Conservation (phyloP, 169 alveolate species). For the Cryptosporidium andersoni region DNA sequence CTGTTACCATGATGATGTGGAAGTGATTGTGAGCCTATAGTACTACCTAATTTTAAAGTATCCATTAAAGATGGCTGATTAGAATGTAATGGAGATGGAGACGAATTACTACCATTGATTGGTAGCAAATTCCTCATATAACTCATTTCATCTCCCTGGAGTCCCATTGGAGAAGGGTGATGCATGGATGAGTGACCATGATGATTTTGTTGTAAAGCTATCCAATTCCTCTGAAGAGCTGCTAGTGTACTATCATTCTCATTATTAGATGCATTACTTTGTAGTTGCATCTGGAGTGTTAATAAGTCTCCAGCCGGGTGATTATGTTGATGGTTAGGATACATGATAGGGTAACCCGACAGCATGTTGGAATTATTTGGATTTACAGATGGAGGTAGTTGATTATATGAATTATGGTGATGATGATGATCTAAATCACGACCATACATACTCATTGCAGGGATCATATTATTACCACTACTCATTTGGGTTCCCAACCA, state of each 20-base stretch:
- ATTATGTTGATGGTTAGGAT: constrained; percentile 60
- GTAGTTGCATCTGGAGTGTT: constrained; percentile 67
- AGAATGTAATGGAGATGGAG: constrained; percentile 49
- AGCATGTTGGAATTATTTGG: constrained; percentile 49
- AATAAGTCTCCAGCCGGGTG: constrained; percentile 65
- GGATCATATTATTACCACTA: constrained; percentile 57
- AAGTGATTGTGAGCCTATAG: constrained; percentile 42
- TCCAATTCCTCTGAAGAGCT: constrained; percentile 70
- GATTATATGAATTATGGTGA: constrained; percentile 5
- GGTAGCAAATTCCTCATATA: constrained; percentile 63
- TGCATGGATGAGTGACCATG: constrained; percentile 59
- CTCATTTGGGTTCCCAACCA: constrained; percentile 18
- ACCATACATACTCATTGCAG: constrained; percentile 66
- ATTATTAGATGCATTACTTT: constrained; percentile 47
- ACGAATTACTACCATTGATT: constrained; percentile 60
- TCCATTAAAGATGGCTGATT: constrained; percentile 64
- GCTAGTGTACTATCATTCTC: constrained; percentile 63
- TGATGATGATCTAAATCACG: constrained; percentile 67
- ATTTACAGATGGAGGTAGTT: constrained; percentile 24
- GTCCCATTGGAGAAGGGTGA: constrained; percentile 54
- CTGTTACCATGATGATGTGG: constrained; percentile 47
- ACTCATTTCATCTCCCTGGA: constrained; percentile 56
- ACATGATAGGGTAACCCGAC: constrained; percentile 55
- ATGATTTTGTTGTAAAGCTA: constrained; percentile 64
- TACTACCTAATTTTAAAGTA: constrained; percentile 59